Conservation (phyloP, 2,329 filamentous ascomycete genomes). For the Monilinia fructicola region DNA sequence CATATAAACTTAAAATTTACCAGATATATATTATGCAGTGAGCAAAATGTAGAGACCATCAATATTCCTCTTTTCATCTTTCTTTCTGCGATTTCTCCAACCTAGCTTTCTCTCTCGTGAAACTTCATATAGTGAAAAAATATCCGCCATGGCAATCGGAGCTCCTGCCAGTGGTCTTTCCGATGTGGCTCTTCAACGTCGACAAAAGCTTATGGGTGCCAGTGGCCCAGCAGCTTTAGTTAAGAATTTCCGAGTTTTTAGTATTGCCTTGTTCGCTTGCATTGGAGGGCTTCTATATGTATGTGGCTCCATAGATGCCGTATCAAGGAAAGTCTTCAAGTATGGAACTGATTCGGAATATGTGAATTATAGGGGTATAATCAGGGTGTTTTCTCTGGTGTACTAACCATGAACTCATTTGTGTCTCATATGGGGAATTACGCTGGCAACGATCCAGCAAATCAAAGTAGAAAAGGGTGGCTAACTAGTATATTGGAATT, state of each 20-base stretch:
- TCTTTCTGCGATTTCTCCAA: neutral
- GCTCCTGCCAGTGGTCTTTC: slow-evolving; percentile 41
- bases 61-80: neutral
- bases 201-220: slow-evolving; percentile 54
- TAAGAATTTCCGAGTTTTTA: slow-evolving; percentile 60
- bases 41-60: neutral
- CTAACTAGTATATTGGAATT: slow-evolving; percentile 69
- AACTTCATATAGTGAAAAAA: neutral
- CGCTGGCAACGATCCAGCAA: slow-evolving; percentile 46
- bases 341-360: neutral
- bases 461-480: slow-evolving; percentile 58
- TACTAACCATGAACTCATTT: slow-evolving; percentile 58
- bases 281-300: slow-evolving; percentile 57
- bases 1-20: neutral
- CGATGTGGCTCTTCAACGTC: slow-evolving; percentile 53
- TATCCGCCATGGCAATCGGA: slow-evolving; percentile 17
- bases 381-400: slow-evolving; percentile 73
- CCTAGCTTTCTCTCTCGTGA: neutral
- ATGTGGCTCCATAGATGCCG: neutral
- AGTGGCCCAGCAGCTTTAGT: slow-evolving; percentile 53
- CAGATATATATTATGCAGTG: neutral
- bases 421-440: slow-evolving; percentile 56
- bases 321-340: neutral
- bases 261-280: slow-evolving; percentile 61
- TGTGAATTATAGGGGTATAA: slow-evolving; percentile 55